Base-by-base conservation (phyloP, 2,329 filamentous ascomycete species). In the Metarhizium brunneum region DNA sequence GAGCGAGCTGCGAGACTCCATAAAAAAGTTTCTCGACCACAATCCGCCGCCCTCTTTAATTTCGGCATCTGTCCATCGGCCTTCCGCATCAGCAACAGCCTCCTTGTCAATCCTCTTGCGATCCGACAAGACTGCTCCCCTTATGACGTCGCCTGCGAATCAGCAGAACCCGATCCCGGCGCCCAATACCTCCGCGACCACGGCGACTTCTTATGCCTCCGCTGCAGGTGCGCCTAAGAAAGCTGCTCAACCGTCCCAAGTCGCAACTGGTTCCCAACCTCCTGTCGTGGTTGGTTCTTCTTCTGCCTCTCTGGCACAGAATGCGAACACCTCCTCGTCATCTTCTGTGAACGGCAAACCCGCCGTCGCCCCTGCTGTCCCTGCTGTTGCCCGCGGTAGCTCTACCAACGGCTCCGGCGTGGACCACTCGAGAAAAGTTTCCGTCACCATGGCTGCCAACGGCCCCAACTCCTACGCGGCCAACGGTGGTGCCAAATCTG, bases 391-490 rank as follows among this genome's bases (percentile, higher is more conserved):
- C 60, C 82, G 83, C 71, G 81, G 81, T 71, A 82, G 77, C 66
- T 73, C 77, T 62, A 78, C 79, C 64, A 94, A 95, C 82, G 89
- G 89, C 62, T 75, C 76, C 62, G 72, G 79, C 54, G 77, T 78
- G 63, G 86, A 90, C 64, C 92, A 97, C 76, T 81, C 79, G 68
- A 84, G 90, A 69, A 96, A 95, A 75, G 85, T 85, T 61, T 96
- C 92, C 18, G 87, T 96, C 66, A 95, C 92, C 66, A 96, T 96
- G 77, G 91, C 84, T 71, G 86, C 90, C 64, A 88, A 88, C 68
- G 89, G 87, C 63, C 83, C 88, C 55, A 88, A 81, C 63, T 85
- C 85, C 67, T 88, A 84, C 70, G 82, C 85, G 58, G 80, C 86
- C 64, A 95, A 95, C 78, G 90, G 90, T 64, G 78, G 74, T 59